phyloP scores from a whole-genome alignment of 768 basidiomycete genomes.

The Trichaptum fuscoviolaceum region DNA sequence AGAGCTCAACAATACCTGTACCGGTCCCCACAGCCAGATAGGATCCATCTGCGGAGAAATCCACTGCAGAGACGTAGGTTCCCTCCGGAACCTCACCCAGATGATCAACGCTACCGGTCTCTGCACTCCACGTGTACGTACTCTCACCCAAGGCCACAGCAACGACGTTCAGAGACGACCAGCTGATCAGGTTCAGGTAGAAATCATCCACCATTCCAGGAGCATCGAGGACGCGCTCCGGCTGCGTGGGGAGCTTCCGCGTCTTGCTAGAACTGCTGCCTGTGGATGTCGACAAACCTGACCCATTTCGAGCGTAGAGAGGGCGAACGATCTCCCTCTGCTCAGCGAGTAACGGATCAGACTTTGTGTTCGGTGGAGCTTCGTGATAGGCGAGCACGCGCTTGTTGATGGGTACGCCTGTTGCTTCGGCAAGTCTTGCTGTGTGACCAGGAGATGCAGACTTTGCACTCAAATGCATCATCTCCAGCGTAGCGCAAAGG shows the following conservation, averaged over 20 bases:
- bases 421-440: conserved; percentile 68
- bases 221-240: conserved; percentile 93
- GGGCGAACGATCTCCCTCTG: conserved; percentile 77
- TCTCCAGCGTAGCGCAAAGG: conserved; percentile 60
- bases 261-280: conserved; percentile 63
- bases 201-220: conserved; percentile 94
- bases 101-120: conserved; percentile 77
- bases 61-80: conserved; percentile 68
- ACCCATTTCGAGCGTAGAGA: conserved; percentile 61
- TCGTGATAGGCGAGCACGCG: conserved; percentile 89
- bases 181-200: conserved; percentile 90
- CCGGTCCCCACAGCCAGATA: conserved; percentile 81
- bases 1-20: conserved; percentile 86
- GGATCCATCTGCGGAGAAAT: conserved; percentile 74
- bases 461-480: conserved; percentile 52
- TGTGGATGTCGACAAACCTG: conserved; percentile 57
- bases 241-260: conserved; percentile 78
- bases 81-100: conserved; percentile 73
- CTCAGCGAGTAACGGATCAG: conserved; percentile 67
- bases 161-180: conserved; percentile 82
- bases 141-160: conserved; percentile 84
- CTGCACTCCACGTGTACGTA: conserved; percentile 94
- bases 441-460: conserved; percentile 71
- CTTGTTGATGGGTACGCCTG: conserved; percentile 70
- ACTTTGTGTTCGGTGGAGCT: conserved; percentile 72